Evolutionary conservation across 202 grass and related monocot species (phyloP).

Genomic region (Saccharum hybrid): DNA sequence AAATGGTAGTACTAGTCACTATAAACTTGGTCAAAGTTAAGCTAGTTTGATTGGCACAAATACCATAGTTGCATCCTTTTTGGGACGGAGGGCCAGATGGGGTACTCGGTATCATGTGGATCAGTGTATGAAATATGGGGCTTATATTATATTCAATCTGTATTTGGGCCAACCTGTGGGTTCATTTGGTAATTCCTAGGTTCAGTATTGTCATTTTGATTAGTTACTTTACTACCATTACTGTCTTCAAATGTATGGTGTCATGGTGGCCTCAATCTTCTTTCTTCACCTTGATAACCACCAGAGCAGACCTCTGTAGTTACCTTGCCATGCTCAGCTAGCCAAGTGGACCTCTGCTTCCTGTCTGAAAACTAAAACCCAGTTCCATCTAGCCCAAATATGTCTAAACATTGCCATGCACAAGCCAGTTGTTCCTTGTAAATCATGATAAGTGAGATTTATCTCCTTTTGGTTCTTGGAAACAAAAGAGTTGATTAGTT

Average conservation of each 20-base stretch:
- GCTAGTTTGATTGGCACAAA: background rate
- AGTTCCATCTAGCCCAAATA: background rate
- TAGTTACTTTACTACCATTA: background rate
- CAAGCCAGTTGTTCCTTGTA: conserved; percentile 3
- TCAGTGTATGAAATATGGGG: background rate
- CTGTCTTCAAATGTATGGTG: background rate
- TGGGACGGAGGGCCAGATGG: background rate
- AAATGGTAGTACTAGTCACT: background rate
- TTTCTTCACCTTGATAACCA: conserved; percentile 15
- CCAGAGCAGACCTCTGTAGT: background rate
- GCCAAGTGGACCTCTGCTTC: background rate
- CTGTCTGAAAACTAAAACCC: background rate
- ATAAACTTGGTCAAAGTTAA: background rate
- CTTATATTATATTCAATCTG: background rate
- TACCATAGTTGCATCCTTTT: background rate
- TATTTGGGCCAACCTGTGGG: background rate
- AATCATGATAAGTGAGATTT: conserved; percentile 1
- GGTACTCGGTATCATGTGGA: background rate
- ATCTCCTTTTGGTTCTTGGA: background rate
- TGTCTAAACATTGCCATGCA: background rate
- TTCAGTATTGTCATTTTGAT: background rate
- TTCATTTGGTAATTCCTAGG: background rate
- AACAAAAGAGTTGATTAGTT: conserved; percentile 2
- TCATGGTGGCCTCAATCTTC: background rate
- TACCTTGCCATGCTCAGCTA: conserved; percentile 20